These are phyloP conservation scores for Colletotrichum ledebouriae DNA, from an alignment of 2,329 filamentous ascomycete genomes.

Conservation along the genomic window DNA sequence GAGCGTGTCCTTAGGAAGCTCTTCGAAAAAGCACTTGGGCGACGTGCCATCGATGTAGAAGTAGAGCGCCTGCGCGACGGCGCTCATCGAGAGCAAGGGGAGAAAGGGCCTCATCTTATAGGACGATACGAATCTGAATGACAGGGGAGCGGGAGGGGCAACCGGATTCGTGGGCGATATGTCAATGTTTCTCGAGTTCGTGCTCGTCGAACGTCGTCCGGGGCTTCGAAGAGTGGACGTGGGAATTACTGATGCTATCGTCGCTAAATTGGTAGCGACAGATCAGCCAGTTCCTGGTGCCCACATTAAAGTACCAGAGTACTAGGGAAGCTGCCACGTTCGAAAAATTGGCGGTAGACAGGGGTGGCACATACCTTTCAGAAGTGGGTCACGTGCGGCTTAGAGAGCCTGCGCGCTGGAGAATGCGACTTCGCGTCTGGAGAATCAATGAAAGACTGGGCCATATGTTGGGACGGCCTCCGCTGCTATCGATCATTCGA, in stretches of 20 bases:
- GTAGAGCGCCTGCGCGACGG: constrained; percentile 84
- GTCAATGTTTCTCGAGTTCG: background rate
- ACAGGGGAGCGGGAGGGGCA: background rate
- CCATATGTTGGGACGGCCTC: background rate
- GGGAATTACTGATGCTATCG: constrained; percentile 30
- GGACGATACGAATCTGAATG: constrained; percentile 10
- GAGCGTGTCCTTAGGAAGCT: constrained; percentile 95
- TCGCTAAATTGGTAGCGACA: constrained; percentile 38
- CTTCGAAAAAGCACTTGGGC: constrained; percentile 98
- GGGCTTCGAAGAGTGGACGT: constrained; percentile 27
- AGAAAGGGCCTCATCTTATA: constrained; percentile 71
- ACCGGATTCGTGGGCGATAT: background rate
- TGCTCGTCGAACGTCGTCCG: constrained; percentile 22
- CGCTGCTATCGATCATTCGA: constrained; percentile 4
- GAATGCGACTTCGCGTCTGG: constrained; percentile 23
- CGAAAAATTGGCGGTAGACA: constrained; percentile 53
- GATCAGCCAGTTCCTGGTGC: constrained; percentile 36
- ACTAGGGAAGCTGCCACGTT: constrained; percentile 66
- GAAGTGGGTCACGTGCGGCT: constrained; percentile 37
- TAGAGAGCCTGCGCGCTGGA: constrained; percentile 15
- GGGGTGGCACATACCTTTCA: constrained; percentile 44
- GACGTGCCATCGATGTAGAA: constrained; percentile 91
- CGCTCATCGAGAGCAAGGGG: constrained; percentile 74
- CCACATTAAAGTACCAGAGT: constrained; percentile 42
- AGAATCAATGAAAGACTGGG: no score